Conservation (phyloP, 1,139 yeast species). For the Hansenula sp. region DNA sequence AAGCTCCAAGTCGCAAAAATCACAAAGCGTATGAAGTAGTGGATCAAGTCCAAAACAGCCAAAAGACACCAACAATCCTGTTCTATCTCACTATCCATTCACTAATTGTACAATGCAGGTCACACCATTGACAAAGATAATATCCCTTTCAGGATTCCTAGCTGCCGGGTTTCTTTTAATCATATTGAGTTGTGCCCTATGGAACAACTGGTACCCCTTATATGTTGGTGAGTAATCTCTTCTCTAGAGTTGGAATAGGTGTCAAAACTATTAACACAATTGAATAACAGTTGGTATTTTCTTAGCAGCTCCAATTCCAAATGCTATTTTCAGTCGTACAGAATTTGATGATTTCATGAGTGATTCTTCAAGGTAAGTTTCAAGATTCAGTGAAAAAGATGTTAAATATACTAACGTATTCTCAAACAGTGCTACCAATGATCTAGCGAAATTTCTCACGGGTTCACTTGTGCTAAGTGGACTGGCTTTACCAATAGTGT, state of each 20-base stretch:
- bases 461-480: constrained; percentile 70
- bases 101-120: constrained; percentile 15
- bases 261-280: constrained; percentile 1
- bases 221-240: constrained; percentile 44
- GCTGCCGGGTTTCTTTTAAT: constrained; percentile 76
- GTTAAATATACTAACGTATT: constrained; percentile 25
- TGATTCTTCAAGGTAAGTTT: constrained; percentile 38
- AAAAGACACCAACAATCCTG: neutral
- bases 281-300: constrained; percentile 42
- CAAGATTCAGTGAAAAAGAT: no score
- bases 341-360: constrained; percentile 59
- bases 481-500: constrained; percentile 57
- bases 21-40: no score
- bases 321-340: constrained; percentile 44
- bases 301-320: constrained; percentile 70
- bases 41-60: no score
- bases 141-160: constrained; percentile 63
- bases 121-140: constrained; percentile 66
- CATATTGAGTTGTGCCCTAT: constrained; percentile 69
- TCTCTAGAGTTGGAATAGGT: neutral
- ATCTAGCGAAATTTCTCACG: constrained; percentile 57
- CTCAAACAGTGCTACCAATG: constrained; percentile 47
- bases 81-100: no score
- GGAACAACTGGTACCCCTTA: constrained; percentile 66
- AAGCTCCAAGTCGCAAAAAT: no score